phyloP scores from a whole-genome alignment of 495 filamentous ascomycete genomes.

The Friedmanniomyces endolithicus region DNA sequence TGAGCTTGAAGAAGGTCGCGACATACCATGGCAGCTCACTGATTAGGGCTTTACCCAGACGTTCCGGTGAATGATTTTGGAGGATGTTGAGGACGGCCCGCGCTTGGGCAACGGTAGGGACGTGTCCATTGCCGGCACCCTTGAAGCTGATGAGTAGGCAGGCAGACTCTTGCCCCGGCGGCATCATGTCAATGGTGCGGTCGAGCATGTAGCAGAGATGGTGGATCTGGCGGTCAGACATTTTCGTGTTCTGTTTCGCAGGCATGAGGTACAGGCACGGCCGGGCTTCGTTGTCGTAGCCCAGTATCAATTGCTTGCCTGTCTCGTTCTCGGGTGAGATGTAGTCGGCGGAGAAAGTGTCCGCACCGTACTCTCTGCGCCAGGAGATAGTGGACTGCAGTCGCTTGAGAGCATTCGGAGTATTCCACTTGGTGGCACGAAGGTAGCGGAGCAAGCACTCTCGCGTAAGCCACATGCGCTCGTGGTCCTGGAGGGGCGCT shows the following conservation, averaged over 20 bases:
- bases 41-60: slow-evolving; percentile 77
- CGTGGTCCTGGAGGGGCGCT: slow-evolving; percentile 58
- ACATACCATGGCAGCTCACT: slow-evolving; percentile 84
- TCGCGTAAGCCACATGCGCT: slow-evolving; percentile 78
- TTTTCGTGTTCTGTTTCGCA: slow-evolving; percentile 80
- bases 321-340: slow-evolving; percentile 88
- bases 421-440: slow-evolving; percentile 83
- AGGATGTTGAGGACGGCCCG: slow-evolving; percentile 73
- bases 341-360: slow-evolving; percentile 63
- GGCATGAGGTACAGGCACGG: slow-evolving; percentile 85
- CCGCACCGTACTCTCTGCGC: slow-evolving; percentile 73
- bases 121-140: slow-evolving; percentile 60
- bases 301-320: slow-evolving; percentile 80
- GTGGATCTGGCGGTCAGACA: slow-evolving; percentile 78
- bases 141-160: slow-evolving; percentile 83
- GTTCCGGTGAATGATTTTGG: slow-evolving; percentile 88
- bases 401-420: slow-evolving; percentile 60
- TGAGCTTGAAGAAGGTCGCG: slow-evolving; percentile 82
- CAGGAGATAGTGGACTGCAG: slow-evolving; percentile 69
- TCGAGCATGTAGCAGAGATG: slow-evolving; percentile 95
- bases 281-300: slow-evolving; percentile 71
- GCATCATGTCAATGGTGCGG: slow-evolving; percentile 75
- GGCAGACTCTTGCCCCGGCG: slow-evolving; percentile 70
- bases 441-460: slow-evolving; percentile 91
- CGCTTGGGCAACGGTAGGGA: slow-evolving; percentile 60